These are phyloP conservation scores for Pythium sp. DNA, from an alignment of 352 stramenopile genomes.

Conservation along the genomic window DNA sequence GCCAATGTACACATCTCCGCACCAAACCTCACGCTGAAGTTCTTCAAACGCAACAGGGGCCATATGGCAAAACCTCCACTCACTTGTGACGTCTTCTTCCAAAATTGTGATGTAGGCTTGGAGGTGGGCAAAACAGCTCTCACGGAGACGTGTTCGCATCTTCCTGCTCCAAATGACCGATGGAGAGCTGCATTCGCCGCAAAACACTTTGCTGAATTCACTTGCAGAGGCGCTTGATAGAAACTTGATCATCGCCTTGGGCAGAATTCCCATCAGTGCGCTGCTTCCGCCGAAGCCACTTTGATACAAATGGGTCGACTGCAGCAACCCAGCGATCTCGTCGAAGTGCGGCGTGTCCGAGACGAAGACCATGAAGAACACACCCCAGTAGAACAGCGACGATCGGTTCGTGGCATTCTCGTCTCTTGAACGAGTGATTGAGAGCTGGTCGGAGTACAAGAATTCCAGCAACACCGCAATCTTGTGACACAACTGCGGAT, in stretches of 20 bases:
- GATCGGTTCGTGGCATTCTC: constrained; percentile 38
- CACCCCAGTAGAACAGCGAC: constrained; percentile 56
- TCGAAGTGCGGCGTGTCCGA: constrained; percentile 45
- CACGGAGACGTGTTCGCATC: constrained; percentile 89
- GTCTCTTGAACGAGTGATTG: constrained; percentile 19
- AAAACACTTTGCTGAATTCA: constrained; percentile 90
- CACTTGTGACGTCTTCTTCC: constrained; percentile 81
- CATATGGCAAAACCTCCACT: constrained; percentile 93
- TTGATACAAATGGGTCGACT: constrained; percentile 63
- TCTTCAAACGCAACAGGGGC: constrained; percentile 88
- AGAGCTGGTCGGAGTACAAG: constrained; percentile 40
- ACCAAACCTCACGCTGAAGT: constrained; percentile 91
- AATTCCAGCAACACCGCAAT: constrained; percentile 60
- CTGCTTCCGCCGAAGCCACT: constrained; percentile 48
- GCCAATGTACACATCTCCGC: constrained; percentile 91
- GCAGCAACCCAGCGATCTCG: constrained; percentile 59
- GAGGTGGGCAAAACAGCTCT: constrained; percentile 89
- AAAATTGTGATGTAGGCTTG: constrained; percentile 89
- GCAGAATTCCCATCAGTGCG: constrained; percentile 85
- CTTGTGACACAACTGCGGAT: constrained; percentile 54
- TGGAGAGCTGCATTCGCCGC: constrained; percentile 79
- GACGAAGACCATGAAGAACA: constrained; percentile 79
- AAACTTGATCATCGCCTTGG: constrained; percentile 87
- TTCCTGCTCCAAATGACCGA: constrained; percentile 93
- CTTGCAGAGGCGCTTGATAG: constrained; percentile 77